Evolutionary conservation across 768 basidiomycete genomes (phyloP).

Genomic region (Trametopsis cervina): DNA sequence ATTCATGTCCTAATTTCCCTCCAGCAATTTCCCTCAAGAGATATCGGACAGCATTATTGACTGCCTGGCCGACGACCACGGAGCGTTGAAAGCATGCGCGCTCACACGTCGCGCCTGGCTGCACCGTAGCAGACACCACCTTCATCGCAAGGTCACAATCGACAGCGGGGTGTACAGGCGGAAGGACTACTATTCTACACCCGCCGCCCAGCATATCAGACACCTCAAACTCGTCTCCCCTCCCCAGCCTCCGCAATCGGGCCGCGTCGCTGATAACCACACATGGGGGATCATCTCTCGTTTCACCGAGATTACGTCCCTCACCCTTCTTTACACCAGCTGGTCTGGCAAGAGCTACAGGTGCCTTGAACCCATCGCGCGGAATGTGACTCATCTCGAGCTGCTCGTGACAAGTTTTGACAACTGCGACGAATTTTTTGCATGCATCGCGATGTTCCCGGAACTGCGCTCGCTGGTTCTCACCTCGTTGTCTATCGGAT

Average conservation of each 20-base stretch:
- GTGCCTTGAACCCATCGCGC: conserved; percentile 2
- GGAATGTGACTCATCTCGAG: conserved; percentile 3
- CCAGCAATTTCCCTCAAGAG: conserved; percentile 16
- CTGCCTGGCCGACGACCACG: conserved; percentile 14
- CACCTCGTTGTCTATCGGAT: conserved; percentile 2
- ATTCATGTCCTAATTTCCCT: not conserved
- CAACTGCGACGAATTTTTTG: conserved; percentile 4
- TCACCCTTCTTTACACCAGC: conserved; percentile 7
- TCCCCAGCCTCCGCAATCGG: not conserved
- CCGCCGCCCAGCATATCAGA: conserved; percentile 10
- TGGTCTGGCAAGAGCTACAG: conserved; percentile 1
- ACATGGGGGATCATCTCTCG: conserved; percentile 6
- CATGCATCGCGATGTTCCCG: conserved; percentile 8
- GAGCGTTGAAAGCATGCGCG: conserved; percentile 14
- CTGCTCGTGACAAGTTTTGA: conserved; percentile 6
- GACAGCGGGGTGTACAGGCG: not conserved
- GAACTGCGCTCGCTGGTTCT: conserved; percentile 1
- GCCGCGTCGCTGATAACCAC: not conserved
- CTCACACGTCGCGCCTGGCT: conserved; percentile 14
- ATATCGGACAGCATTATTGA: conserved; percentile 19
- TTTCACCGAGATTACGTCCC: conserved; percentile 2
- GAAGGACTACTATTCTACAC: conserved; percentile 4
- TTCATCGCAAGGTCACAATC: conserved; percentile 10
- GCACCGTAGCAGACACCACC: conserved; percentile 12
- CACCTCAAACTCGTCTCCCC: conserved; percentile 9